These are phyloP conservation scores for Actinidia chinensis DNA, from an alignment of 179 eudicot genomes.

Conservation along the genomic window DNA sequence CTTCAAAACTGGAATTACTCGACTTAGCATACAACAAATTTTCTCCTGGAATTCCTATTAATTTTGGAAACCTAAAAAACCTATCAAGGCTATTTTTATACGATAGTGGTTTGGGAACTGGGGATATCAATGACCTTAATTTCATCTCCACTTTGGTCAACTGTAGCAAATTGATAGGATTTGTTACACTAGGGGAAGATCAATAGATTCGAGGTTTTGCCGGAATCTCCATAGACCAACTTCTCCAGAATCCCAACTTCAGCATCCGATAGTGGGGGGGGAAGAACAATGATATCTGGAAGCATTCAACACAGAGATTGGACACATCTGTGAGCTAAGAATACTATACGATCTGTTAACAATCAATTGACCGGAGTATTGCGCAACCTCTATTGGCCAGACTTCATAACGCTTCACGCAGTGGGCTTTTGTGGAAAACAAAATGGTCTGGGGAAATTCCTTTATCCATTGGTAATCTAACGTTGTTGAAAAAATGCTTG, in stretches of 20 bases:
- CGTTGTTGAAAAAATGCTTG: background rate
- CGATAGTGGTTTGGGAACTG: constrained; percentile 25
- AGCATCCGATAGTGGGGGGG: background rate
- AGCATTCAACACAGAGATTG: constrained; percentile 26
- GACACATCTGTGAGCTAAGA: background rate
- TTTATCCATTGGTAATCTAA: background rate
- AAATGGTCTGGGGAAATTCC: background rate
- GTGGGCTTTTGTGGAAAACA: background rate
- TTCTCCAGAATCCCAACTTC: constrained; percentile 22
- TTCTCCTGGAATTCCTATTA: too few relatives aligned
- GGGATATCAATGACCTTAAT: constrained; percentile 21
- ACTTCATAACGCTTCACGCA: background rate
- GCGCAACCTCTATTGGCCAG: background rate
- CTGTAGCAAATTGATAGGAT: constrained; percentile 22
- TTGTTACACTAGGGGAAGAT: too few relatives aligned
- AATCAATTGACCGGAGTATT: constrained; percentile 23
- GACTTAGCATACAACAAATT: too few relatives aligned
- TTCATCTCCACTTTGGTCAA: constrained; percentile 31
- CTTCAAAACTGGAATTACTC: too few relatives aligned
- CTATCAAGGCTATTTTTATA: too few relatives aligned
- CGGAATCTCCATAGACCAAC: constrained; percentile 18
- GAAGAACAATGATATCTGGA: constrained; percentile 24
- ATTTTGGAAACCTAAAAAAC: too few relatives aligned
- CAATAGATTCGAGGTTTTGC: background rate
- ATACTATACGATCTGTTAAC: background rate